Evolutionary conservation across 208 protist species (phyloP).

Genomic region (Novymonas esmeraldas): DNA sequence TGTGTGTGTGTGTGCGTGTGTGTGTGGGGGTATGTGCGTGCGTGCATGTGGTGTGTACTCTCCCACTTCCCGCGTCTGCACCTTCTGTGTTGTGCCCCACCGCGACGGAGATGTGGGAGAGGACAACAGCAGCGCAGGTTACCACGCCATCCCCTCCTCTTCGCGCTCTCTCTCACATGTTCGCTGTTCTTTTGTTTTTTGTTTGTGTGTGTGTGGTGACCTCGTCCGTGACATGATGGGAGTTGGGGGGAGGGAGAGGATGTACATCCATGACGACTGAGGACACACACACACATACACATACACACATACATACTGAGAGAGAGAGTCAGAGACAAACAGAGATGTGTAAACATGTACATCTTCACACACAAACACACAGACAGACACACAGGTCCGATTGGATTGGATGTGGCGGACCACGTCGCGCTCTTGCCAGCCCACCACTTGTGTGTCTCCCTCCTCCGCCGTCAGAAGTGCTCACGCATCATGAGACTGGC

Average conservation of each 20-base stretch:
- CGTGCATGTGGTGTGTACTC: constrained; percentile 1
- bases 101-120: too few relatives aligned
- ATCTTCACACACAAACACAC: neutral
- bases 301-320: neutral
- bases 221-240: neutral
- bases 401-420: too few relatives aligned
- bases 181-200: too few relatives aligned
- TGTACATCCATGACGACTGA: too few relatives aligned
- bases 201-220: neutral
- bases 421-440: too few relatives aligned
- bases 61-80: too few relatives aligned
- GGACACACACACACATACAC: neutral
- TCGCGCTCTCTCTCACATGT: too few relatives aligned
- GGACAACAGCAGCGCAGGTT: too few relatives aligned
- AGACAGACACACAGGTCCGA: neutral
- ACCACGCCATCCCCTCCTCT: too few relatives aligned
- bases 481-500: constrained; percentile 40
- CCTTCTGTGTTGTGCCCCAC: too few relatives aligned
- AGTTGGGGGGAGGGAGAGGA: neutral
- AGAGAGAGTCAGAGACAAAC: neutral
- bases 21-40: neutral
- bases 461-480: constrained; percentile 31
- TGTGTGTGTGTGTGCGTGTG: neutral
- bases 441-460: too few relatives aligned
- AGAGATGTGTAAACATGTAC: too few relatives aligned